Percentiles rank a stretch among this genome's conserved stretches.
Conservation (phyloP, 2,329 filamentous ascomycete species). For the Tolypocladium capitatum region DNA sequence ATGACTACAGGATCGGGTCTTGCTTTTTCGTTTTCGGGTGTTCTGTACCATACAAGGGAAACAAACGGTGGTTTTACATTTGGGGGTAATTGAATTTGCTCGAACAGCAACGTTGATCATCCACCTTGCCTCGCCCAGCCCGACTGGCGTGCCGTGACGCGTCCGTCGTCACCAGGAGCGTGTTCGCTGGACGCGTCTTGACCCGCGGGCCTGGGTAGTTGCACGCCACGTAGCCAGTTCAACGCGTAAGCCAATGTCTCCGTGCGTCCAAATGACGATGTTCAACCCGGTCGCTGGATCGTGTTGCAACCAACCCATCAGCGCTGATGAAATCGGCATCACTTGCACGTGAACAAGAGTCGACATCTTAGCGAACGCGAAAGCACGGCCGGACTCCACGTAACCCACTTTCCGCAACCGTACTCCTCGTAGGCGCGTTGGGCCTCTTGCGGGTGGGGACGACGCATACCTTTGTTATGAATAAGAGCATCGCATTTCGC, state of each 20-base stretch:
- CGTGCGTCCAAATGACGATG: background rate
- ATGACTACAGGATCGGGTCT: slow-evolving; percentile 28
- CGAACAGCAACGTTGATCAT: slow-evolving; percentile 10
- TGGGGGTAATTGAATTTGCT: slow-evolving; percentile 20
- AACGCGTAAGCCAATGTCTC: background rate
- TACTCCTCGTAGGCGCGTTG: too few relatives aligned
- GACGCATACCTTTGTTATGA: too few relatives aligned
- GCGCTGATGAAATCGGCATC: background rate
- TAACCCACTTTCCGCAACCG: too few relatives aligned
- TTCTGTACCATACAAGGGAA: slow-evolving; percentile 31
- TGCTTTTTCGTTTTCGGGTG: slow-evolving; percentile 25
- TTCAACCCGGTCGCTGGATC: too few relatives aligned
- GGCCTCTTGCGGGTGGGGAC: background rate
- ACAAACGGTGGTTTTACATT: slow-evolving; percentile 22
- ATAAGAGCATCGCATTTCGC: background rate
- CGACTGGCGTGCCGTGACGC: background rate
- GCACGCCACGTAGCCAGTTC: background rate
- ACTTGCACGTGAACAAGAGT: background rate
- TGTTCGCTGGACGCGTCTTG: too few relatives aligned
- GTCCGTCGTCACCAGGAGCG: background rate
- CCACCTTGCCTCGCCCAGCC: background rate
- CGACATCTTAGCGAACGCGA: too few relatives aligned
- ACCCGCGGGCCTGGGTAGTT: background rate
- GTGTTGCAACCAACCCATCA: background rate
- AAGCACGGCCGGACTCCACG: too few relatives aligned